Percentiles rank a stretch among this genome's conserved stretches.
Conservation (phyloP, 2,329 filamentous ascomycete species). For the Aspergillus sojae region DNA sequence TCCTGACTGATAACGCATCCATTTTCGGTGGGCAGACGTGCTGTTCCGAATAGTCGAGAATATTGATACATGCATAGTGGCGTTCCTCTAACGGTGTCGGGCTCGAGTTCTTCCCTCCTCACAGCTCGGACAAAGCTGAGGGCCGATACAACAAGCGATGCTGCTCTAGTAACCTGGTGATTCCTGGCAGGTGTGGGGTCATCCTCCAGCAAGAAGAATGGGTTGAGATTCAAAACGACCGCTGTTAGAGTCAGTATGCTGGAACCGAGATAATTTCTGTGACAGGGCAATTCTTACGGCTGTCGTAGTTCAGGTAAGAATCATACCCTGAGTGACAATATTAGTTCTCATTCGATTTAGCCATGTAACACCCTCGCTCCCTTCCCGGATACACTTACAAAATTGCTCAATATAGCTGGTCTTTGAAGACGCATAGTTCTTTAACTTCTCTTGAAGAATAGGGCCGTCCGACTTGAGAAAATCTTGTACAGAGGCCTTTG, state of each 20-base stretch:
- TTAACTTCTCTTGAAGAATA: slow-evolving; percentile 82
- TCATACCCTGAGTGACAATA: slow-evolving; percentile 76
- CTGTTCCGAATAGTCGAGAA: slow-evolving; percentile 90
- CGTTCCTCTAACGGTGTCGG: slow-evolving; percentile 79
- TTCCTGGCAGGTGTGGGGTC: slow-evolving; percentile 95
- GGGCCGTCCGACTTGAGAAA: slow-evolving; percentile 82
- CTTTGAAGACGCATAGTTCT: slow-evolving; percentile 85
- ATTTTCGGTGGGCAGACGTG: slow-evolving; percentile 88
- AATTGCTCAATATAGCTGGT: slow-evolving; percentile 99
- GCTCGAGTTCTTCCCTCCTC: slow-evolving; percentile 86
- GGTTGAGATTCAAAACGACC: slow-evolving; percentile 94
- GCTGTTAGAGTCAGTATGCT: slow-evolving; percentile 44
- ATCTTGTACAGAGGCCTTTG: slow-evolving; percentile 75
- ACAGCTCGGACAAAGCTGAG: slow-evolving; percentile 92
- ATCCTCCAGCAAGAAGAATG: slow-evolving; percentile 96
- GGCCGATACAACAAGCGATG: slow-evolving; percentile 86
- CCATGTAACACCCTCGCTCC: background rate
- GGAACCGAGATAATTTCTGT: background rate
- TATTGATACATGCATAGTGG: slow-evolving; percentile 99
- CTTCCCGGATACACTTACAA: slow-evolving; percentile 63
- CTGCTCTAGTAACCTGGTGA: slow-evolving; percentile 92
- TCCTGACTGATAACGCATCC: slow-evolving; percentile 97
- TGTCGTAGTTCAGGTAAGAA: slow-evolving; percentile 96
- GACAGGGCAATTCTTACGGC: slow-evolving; percentile 54
- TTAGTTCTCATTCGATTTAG: slow-evolving; percentile 9